These are phyloP conservation scores for Acidiella bohemica DNA, from an alignment of 495 filamentous ascomycete genomes.

Conservation along the genomic window DNA sequence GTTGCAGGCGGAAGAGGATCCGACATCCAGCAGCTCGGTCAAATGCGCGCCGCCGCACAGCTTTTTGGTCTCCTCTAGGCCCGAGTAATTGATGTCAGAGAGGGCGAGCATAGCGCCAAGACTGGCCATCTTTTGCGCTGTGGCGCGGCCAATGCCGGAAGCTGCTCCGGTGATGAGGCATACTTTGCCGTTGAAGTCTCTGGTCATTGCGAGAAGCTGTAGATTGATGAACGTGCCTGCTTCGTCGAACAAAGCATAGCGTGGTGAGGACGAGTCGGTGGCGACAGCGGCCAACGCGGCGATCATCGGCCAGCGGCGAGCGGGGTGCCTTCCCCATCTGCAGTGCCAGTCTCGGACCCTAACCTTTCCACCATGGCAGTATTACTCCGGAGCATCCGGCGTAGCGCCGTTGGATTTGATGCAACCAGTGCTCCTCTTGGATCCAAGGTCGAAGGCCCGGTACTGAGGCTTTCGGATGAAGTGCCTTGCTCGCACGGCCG, in stretches of 20 bases:
- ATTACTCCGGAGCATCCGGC: too few relatives aligned
- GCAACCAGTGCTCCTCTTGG: too few relatives aligned
- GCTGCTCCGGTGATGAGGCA: constrained; percentile 40
- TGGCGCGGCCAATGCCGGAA: constrained; percentile 43
- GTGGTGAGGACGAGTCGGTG: background rate
- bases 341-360: too few relatives aligned
- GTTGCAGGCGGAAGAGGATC: constrained; percentile 18
- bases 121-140: constrained; percentile 32
- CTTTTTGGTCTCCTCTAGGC: constrained; percentile 19
- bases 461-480: too few relatives aligned
- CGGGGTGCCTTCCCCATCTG: too few relatives aligned
- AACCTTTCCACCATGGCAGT: too few relatives aligned
- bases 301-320: too few relatives aligned
- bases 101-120: constrained; percentile 35
- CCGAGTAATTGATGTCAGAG: constrained; percentile 31
- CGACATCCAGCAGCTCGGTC: constrained; percentile 31
- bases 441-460: too few relatives aligned
- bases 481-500: too few relatives aligned
- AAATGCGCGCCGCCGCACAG: constrained; percentile 18
- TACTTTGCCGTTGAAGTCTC: constrained; percentile 17
- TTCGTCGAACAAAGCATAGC: background rate
- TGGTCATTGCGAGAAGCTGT: too few relatives aligned
- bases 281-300: too few relatives aligned
- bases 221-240: background rate
- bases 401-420: too few relatives aligned